phyloP scores from a whole-genome alignment of 352 stramenopile genomes.

The Lagenidium sp. region DNA sequence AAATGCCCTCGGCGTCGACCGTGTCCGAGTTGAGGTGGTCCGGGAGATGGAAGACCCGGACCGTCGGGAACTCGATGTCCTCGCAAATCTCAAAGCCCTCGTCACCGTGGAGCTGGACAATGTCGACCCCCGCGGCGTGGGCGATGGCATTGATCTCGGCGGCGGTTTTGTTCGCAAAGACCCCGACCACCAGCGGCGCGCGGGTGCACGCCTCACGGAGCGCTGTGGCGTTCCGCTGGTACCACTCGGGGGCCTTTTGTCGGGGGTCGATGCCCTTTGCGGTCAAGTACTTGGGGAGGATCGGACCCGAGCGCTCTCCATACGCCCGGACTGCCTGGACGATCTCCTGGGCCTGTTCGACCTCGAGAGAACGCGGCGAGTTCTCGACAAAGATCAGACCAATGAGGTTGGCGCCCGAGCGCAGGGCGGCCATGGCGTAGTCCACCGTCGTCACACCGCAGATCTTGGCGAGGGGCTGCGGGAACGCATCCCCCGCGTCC shows the following conservation, averaged over 20 bases:
- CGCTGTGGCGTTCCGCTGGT: conserved; percentile 57
- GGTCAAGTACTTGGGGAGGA: conserved; percentile 41
- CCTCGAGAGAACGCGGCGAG: conserved; percentile 82
- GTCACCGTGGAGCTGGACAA: conserved; percentile 97
- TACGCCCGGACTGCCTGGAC: conserved; percentile 90
- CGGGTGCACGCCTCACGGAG: conserved; percentile 62
- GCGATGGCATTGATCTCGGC: conserved; percentile 89
- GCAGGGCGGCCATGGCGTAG: conserved; percentile 88
- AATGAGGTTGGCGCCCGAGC: conserved; percentile 93
- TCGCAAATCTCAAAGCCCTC: conserved; percentile 89
- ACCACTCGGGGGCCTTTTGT: conserved; percentile 52
- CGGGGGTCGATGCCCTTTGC: conserved; percentile 14
- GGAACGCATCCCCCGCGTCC: conserved; percentile 14
- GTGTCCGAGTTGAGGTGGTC: conserved; percentile 65
- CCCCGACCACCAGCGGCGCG: conserved; percentile 87
- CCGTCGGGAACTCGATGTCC: conserved; percentile 83
- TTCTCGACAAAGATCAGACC: conserved; percentile 95
- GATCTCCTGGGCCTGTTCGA: conserved; percentile 86
- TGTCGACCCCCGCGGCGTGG: conserved; percentile 88
- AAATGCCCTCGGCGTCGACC: conserved; percentile 63
- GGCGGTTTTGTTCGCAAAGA: conserved; percentile 95
- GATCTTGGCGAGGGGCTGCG: conserved; percentile 83
- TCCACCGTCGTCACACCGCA: conserved; percentile 94
- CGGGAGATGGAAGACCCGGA: conserved; percentile 92
- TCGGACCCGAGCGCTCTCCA: conserved; percentile 82